These are phyloP conservation scores for Parmales sp. DNA, from an alignment of 108 stramenopile species.

Conservation along the genomic window DNA sequence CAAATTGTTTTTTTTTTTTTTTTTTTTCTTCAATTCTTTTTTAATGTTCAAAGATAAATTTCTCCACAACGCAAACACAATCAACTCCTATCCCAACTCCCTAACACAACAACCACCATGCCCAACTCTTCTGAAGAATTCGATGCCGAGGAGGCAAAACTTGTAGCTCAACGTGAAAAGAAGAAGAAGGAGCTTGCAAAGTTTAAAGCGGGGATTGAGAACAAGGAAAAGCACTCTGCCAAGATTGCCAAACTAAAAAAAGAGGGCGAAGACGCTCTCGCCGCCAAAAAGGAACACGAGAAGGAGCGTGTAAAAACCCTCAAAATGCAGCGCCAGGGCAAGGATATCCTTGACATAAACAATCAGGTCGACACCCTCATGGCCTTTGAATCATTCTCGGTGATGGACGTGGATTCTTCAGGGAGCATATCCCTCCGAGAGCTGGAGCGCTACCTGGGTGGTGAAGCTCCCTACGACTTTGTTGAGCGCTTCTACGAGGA, in stretches of 20 bases:
- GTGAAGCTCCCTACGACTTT: too few relatives aligned
- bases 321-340: not conserved
- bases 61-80: too few relatives aligned
- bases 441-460: not conserved
- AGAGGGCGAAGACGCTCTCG: not conserved
- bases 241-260: not conserved
- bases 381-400: not conserved
- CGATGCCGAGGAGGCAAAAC: too few relatives aligned
- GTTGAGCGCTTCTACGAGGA: conserved; percentile 2
- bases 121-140: too few relatives aligned
- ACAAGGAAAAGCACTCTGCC: not conserved
- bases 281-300: not conserved
- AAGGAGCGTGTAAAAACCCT: not conserved
- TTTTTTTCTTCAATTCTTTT: too few relatives aligned
- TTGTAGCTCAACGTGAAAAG: too few relatives aligned
- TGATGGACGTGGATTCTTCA: not conserved
- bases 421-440: not conserved
- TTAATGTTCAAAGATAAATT: too few relatives aligned
- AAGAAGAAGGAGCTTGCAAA: conserved; percentile 2
- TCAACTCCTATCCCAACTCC: too few relatives aligned
- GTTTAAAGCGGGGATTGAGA: conserved; percentile 4
- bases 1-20: too few relatives aligned
- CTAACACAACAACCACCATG: too few relatives aligned
- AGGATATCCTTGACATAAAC: not conserved
- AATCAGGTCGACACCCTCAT: not conserved